phyloP scores from a whole-genome alignment of 495 filamentous ascomycete species.

The Aspergillus nidulans region DNA sequence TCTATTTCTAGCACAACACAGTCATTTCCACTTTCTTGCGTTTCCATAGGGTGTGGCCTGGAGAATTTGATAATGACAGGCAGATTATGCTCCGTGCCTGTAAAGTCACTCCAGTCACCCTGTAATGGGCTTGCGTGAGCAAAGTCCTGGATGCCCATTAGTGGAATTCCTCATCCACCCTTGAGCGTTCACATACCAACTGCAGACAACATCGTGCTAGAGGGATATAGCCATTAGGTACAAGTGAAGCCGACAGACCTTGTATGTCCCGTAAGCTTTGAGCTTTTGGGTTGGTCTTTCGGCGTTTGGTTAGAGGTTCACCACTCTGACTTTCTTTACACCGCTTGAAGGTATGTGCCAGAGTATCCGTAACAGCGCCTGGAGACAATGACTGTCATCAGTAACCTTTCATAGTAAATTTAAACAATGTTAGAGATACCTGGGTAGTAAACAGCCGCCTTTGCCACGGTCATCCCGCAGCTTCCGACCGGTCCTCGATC shows the following conservation, averaged over 20 bases:
- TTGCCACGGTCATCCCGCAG: constrained; percentile 25
- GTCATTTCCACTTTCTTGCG: not conserved
- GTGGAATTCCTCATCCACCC: not conserved
- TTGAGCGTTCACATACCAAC: constrained; percentile 24
- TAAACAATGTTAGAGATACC: constrained; percentile 15
- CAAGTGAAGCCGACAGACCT: constrained; percentile 18
- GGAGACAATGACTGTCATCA: not conserved
- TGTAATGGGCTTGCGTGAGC: not conserved
- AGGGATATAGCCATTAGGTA: constrained; percentile 35
- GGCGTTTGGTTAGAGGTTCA: constrained; percentile 32
- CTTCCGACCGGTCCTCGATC: not conserved
- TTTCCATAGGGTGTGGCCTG: not conserved
- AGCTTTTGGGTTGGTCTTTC: constrained; percentile 24
- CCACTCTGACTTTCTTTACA: constrained; percentile 10
- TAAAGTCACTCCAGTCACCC: not conserved
- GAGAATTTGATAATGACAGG: constrained; percentile 20
- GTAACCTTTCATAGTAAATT: constrained; percentile 10
- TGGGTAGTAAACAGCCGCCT: constrained; percentile 18
- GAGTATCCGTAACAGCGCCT: constrained; percentile 25
- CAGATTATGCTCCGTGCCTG: constrained; percentile 3
- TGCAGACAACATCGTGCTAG: constrained; percentile 30
- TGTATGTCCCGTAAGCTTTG: constrained; percentile 19
- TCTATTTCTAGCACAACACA: constrained; percentile 19
- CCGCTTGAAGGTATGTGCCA: constrained; percentile 24
- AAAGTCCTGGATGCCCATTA: constrained; percentile 19